These are phyloP conservation scores for Tylopilus sp. DNA, from an alignment of 1,284 basidiomycete species.

Conservation along the genomic window DNA sequence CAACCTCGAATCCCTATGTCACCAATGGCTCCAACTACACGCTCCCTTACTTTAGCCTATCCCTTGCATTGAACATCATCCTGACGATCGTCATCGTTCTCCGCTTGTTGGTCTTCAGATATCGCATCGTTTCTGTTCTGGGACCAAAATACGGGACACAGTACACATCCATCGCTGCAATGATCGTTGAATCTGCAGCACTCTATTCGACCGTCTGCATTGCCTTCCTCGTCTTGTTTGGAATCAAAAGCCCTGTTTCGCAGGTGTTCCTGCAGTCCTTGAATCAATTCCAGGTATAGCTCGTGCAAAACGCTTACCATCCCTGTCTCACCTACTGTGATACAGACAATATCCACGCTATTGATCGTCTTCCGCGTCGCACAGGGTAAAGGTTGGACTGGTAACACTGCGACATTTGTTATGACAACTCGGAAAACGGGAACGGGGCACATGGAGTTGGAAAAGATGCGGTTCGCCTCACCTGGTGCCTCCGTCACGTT, in stretches of 20 bases:
- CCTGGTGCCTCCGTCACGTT: neutral
- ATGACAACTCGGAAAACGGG: neutral
- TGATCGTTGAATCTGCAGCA: conserved; percentile 21
- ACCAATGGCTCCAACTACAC: conserved; percentile 13
- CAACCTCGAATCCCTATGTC: conserved; percentile 12
- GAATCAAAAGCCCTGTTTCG: neutral
- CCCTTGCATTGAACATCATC: conserved; percentile 24
- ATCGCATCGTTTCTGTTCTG: conserved; percentile 2
- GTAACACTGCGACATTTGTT: conserved; percentile 7
- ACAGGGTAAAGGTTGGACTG: conserved; percentile 29
- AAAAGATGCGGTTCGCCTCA: neutral
- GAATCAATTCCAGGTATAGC: conserved; percentile 20
- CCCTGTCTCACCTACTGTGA: neutral
- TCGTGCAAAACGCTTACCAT: too few species aligned
- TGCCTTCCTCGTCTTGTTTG: conserved; percentile 19
- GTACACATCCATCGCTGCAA: conserved; percentile 23
- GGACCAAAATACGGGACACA: conserved; percentile 13
- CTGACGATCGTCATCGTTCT: conserved; percentile 24
- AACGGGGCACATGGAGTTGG: neutral
- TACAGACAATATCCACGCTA: conserved; percentile 20
- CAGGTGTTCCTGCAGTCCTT: conserved; percentile 2
- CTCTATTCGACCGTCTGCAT: conserved; percentile 21
- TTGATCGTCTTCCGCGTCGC: conserved; percentile 28
- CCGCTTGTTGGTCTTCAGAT: conserved; percentile 15
- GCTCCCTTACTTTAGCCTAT: conserved; percentile 20